A percentile compares a stretch with the other conserved stretches of the same genome.
Evolutionary conservation across 352 stramenopile species (phyloP).

Genomic region (Phytophthora aleatoria): DNA sequence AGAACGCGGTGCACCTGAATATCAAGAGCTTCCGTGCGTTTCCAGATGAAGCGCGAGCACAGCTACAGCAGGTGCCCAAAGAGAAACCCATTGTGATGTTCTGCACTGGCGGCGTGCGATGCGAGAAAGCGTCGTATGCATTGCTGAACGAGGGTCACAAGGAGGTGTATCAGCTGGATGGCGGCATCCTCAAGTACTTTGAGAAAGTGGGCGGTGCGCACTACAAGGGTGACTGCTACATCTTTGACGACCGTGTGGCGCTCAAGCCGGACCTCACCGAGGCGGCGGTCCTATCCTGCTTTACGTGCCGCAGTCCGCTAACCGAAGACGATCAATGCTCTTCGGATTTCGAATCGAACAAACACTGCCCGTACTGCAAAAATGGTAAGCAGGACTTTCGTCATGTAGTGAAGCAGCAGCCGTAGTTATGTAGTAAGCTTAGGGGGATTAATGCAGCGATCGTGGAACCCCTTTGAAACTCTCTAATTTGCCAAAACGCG

Average conservation of each 20-base stretch:
- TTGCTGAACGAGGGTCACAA: conserved; percentile 59
- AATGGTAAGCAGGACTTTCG: conserved; percentile 58
- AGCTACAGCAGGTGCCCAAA: conserved; percentile 59
- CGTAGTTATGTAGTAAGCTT: background rate
- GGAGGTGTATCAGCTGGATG: conserved; percentile 75
- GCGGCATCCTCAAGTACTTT: conserved; percentile 84
- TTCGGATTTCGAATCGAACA: conserved; percentile 41
- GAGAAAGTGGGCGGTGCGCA: conserved; percentile 69
- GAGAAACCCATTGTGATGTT: conserved; percentile 85
- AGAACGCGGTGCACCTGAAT: conserved; percentile 69
- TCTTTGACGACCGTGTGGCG: conserved; percentile 79
- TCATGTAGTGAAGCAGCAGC: background rate
- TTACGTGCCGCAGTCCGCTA: conserved; percentile 60
- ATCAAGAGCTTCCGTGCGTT: conserved; percentile 79
- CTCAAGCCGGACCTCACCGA: conserved; percentile 66
- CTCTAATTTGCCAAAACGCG: too few relatives aligned
- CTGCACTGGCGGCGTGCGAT: conserved; percentile 76
- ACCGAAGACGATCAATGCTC: conserved; percentile 55
- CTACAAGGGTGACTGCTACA: conserved; percentile 79
- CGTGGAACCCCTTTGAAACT: background rate
- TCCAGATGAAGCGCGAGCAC: conserved; percentile 39
- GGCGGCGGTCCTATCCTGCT: conserved; percentile 48
- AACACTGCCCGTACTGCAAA: conserved; percentile 65
- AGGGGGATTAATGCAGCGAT: background rate
- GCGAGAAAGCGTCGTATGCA: conserved; percentile 74